phyloP scores from a whole-genome alignment of 257 asterid genomes.

The Nyctanthes arbortristis region DNA sequence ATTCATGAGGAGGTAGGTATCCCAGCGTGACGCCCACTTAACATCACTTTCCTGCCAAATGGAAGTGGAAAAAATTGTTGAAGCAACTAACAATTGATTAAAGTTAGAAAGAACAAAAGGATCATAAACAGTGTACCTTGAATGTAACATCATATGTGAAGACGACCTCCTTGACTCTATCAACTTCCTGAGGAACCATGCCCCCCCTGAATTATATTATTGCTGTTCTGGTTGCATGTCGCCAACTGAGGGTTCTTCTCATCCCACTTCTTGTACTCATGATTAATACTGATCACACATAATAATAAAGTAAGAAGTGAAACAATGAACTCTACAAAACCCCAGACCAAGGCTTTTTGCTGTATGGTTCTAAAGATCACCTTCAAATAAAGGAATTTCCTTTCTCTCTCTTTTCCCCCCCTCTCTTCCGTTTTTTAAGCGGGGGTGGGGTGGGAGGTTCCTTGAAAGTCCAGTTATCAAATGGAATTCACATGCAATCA shows the following conservation, averaged over 20 bases:
- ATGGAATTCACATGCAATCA: background rate
- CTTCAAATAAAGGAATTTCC: no score
- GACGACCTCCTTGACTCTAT: constrained; percentile 27
- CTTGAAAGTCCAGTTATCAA: background rate
- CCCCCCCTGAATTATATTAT: constrained; percentile 27
- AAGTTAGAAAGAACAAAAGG: background rate
- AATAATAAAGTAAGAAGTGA: constrained; percentile 2
- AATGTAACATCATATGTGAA: constrained; percentile 34
- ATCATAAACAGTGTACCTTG: constrained; percentile 21
- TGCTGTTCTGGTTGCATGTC: constrained; percentile 29
- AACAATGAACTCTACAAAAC: background rate
- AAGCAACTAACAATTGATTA: constrained; percentile 3
- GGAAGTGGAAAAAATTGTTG: background rate
- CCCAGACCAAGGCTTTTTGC: background rate
- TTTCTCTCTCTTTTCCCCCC: no score
- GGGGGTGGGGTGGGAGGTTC: no score
- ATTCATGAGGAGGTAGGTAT: constrained; percentile 33
- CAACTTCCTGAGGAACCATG: constrained; percentile 31
- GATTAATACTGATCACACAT: constrained; percentile 27
- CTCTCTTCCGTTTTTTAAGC: no score
- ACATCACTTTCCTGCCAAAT: constrained; percentile 27
- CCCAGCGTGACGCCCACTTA: constrained; percentile 42
- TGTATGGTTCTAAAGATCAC: background rate
- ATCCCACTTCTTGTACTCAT: constrained; percentile 37
- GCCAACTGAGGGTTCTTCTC: constrained; percentile 34